Percentiles rank a stretch among this genome's conserved stretches.
phyloP scores from a whole-genome alignment of 2,329 filamentous ascomycete genomes.

The Colletotrichum camelliae region DNA sequence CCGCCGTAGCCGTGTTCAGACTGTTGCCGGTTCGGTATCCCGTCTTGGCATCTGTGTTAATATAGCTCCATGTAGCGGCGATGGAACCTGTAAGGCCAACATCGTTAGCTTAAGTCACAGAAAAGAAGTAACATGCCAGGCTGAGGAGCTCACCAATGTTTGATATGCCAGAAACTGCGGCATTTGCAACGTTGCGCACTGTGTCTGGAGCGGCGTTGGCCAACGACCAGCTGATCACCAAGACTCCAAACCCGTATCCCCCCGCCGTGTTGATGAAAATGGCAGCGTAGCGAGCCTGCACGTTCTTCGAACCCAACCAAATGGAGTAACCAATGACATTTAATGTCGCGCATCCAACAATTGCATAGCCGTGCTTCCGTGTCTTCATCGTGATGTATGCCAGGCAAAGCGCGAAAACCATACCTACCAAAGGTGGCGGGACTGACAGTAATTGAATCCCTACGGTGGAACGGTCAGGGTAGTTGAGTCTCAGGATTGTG shows the following conservation, averaged over 20 bases:
- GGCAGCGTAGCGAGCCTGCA: constrained; percentile 29
- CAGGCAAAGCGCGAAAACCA: constrained; percentile 27
- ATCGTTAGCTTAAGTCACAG: background rate
- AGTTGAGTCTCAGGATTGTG: constrained; percentile 59
- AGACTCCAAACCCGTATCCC: constrained; percentile 27
- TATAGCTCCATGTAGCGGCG: constrained; percentile 32
- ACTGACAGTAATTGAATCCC: constrained; percentile 30
- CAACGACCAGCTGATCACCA: constrained; percentile 31
- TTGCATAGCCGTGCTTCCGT: constrained; percentile 27
- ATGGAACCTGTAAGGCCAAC: constrained; percentile 26
- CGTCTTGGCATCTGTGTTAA: constrained; percentile 30
- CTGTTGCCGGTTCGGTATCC: constrained; percentile 30
- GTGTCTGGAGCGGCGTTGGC: constrained; percentile 32
- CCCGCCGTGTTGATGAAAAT: constrained; percentile 33
- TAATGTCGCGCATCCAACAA: constrained; percentile 26
- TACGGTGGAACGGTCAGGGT: constrained; percentile 26
- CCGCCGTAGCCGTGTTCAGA: constrained; percentile 29
- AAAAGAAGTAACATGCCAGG: background rate
- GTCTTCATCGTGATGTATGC: constrained; percentile 33
- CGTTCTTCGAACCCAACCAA: constrained; percentile 28
- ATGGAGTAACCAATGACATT: constrained; percentile 30
- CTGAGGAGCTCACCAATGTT: constrained; percentile 27
- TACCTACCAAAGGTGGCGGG: constrained; percentile 27
- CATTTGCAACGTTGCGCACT: constrained; percentile 30
- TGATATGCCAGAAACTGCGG: constrained; percentile 28